Evolutionary conservation across 202 grass and related monocot genomes (phyloP), one percentile per base, ranked within the genome.

Genomic region (Carex arenaria): DNA sequence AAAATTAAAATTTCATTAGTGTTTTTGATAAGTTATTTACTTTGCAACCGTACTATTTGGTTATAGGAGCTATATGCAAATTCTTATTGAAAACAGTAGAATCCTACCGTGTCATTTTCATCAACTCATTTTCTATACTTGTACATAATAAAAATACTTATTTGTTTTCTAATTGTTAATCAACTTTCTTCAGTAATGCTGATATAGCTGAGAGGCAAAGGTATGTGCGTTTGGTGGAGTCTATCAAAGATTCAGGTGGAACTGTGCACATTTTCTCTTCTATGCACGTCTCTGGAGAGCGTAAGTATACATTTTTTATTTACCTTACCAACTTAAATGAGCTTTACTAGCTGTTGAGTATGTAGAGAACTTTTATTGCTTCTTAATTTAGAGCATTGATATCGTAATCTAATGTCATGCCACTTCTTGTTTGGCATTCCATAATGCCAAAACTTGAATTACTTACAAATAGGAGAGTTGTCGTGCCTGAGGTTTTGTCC

Each of bases 231-330:
- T 88, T 96, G 79, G 96, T 99, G 31, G 88, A 99, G 69, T 84
- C 78, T 4, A 79, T 96, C 67, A 94, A 99, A 85, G 88, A 92
- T 82, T 93, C 78, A 3, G 84, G 91, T 71, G 91, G 91, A 36
- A 89, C 78, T 7, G 93, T 93, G 26, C 89, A 96, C 82, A 90
- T 93, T 75, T 96, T 99, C 85, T 99, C 96, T 79, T 92, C 96
- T 69, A 89, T 99, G 96, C 93, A 99, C 64, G 89, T 89, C 78
- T 99, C 96, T 11, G 93, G 96, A 4, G 91, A 99, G 28, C 93
- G 96, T 95, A 64, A 98, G 96, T 92, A 75, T 87, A 8, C 73
- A 82, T 38, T 54, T 47, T 11, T 52, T 14, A 4, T 76, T 76
- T 76, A 34, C 14, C 19, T 74, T 74, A 31, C 12, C n/a, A 53